Base-by-base conservation (phyloP, 2,329 filamentous ascomycete species). In the Calonectria montana region DNA sequence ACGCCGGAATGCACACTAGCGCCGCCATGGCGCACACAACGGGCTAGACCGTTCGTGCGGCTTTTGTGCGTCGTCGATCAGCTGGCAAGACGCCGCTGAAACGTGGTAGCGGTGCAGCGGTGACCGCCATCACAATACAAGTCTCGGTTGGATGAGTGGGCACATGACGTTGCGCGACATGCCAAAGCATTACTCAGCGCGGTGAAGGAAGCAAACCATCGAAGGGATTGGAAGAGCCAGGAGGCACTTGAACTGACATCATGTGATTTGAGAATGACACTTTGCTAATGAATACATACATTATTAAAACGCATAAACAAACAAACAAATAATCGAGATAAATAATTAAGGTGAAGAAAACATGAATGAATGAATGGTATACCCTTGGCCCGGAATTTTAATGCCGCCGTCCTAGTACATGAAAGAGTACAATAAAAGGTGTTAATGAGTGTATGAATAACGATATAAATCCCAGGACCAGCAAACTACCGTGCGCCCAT, bases 61-160 rank as follows among this genome's bases (percentile, higher is more conserved):
- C 29, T 31, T 53, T 65, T 65, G 62, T 65, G 62, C 62, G 41
- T 23, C 47, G 62, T 18, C 45, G 31, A 65, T 53, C 45, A 53
- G 13, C 31, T 37, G 21, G 3, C 37, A 23, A 15, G 4, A 21
- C 9, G 6, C 6, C 21, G 43, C 43, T 47, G 53, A 27, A 59
- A 59, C 53, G 53, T 59, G 35, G 53, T 59, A 39, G 53, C 18
- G n/a, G 43, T 59, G 31, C 31, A 21, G 31, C 31, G 31, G 53
- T 50, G 23, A 25, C 23, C 31, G 29, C 29, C 31, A 37, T 39
- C 21, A 21, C 15, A 59, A 59, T 12, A 57, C 31, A 25, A 16
- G 48, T 53, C 48, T 53, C 48, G 48, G 48, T 31, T 31, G 15
- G 7, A 35, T 35, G 31, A 10, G 15, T 12, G 16, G 16, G 9